These are phyloP conservation scores for Glomus cerebriforme DNA, from an alignment of 192 early-diverging fungal species.

Conservation along the genomic window DNA sequence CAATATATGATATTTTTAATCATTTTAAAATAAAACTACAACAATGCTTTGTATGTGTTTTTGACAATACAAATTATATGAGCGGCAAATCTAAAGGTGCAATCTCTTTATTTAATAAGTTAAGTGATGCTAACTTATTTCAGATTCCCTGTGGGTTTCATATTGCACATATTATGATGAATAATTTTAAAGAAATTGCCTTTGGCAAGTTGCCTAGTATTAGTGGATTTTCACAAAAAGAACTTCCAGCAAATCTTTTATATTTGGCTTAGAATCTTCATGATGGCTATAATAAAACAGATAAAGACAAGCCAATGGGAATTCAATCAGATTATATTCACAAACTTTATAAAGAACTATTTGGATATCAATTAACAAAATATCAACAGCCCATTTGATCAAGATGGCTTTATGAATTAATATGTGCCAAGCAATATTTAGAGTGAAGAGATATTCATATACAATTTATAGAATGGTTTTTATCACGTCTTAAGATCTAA, in stretches of 20 bases:
- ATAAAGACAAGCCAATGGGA: too few relatives aligned
- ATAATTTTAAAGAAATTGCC: background rate
- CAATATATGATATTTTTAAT: background rate
- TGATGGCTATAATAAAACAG: background rate
- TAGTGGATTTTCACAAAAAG: background rate
- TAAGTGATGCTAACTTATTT: background rate
- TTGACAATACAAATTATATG: background rate
- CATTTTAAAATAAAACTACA: background rate
- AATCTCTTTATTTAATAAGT: background rate
- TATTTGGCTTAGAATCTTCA: background rate
- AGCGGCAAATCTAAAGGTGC: background rate
- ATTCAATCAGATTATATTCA: too few relatives aligned
- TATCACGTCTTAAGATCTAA: background rate
- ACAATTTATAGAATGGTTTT: background rate
- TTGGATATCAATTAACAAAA: too few relatives aligned
- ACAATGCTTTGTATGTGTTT: background rate
- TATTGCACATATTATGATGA: background rate
- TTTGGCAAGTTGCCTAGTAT: background rate
- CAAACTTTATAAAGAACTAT: too few relatives aligned
- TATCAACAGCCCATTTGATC: too few relatives aligned
- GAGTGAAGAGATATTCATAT: background rate
- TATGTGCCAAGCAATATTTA: slow-evolving; percentile 7
- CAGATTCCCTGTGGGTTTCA: background rate
- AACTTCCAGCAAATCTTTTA: background rate
- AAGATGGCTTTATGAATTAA: background rate